Percentiles rank a stretch among this genome's conserved stretches.
phyloP scores from a whole-genome alignment of 441 rosid species.

The Arabidopsis lyrata region DNA sequence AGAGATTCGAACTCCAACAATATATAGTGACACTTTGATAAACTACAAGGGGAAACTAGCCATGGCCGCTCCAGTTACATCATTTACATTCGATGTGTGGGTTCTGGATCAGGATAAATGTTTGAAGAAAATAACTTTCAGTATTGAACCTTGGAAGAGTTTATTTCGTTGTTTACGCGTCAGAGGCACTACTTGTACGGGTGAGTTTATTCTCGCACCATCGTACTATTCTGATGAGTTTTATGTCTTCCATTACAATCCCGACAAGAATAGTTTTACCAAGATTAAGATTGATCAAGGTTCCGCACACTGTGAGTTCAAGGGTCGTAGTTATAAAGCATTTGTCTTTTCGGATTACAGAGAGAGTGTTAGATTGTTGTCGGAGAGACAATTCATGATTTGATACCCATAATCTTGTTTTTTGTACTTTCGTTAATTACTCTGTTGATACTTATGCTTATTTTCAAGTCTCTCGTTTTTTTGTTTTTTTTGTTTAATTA shows the following conservation, averaged over 20 bases:
- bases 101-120: neutral
- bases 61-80: neutral
- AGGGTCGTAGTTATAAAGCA: neutral
- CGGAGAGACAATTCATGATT: neutral
- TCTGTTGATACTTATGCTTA: neutral
- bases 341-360: neutral
- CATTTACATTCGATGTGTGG: neutral
- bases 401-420: neutral
- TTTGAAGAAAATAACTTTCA: neutral
- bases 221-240: neutral
- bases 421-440: neutral
- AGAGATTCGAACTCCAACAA: neutral
- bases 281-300: neutral
- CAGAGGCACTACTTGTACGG: neutral
- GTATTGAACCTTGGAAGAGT: neutral
- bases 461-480: too few relatives aligned
- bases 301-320: neutral
- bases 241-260: neutral
- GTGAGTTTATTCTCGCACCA: neutral
- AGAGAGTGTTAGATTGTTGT: neutral
- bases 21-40: neutral
- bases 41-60: neutral
- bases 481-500: too few relatives aligned
- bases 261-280: neutral
- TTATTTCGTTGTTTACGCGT: neutral